Base-by-base conservation (phyloP, 768 basidiomycete genomes). In the Panaeolus papilionaceus region DNA sequence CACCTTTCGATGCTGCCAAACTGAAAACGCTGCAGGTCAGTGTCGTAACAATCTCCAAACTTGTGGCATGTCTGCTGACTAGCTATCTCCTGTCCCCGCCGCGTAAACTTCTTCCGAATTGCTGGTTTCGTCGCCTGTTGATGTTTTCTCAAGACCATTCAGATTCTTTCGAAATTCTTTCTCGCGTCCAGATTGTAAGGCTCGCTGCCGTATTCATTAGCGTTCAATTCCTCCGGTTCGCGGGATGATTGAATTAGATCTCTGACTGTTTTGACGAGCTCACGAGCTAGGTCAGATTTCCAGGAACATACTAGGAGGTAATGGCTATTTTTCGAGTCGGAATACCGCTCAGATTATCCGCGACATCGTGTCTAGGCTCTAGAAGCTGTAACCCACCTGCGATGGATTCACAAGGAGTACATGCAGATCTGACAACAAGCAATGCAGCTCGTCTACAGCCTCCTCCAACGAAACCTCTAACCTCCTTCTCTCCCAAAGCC, bases 61-160 rank as follows among this genome's bases (percentile, higher is more conserved):
- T 33, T 58, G 14, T 58, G 54, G 33, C 28, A 58, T 33, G 26
- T 58, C 54, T 23, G 47, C 20, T 51, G 47, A 51, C 47, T 26
- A n/a, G 23, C 28, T 58, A 58, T 58, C 54, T 58, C 54, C 54
- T 58, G 54, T 58, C 54, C 54, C 54, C 54, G 54, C 54, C 54
- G 54, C 20, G 54, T 58, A 58, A 4, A 58, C 54, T 58, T 58
- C 54, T 33, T 58, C 54, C 54, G 54, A 58, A 33, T 7, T 58
- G 54, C 28, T 58, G 28, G 49, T 37, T 58, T 33, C 10, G 28
- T 33, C 54, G 54, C 54, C 26, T 58, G 28, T 28, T 4, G 12
- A 4, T 37, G 26, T 28, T 58, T 58, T 58, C 54, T 58, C 54
- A 58, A 58, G 54, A 11, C 28, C 26, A 58, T 58, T 58, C 54